Base-by-base conservation (phyloP, 257 asterid genomes). In the Primulina eburnea region DNA sequence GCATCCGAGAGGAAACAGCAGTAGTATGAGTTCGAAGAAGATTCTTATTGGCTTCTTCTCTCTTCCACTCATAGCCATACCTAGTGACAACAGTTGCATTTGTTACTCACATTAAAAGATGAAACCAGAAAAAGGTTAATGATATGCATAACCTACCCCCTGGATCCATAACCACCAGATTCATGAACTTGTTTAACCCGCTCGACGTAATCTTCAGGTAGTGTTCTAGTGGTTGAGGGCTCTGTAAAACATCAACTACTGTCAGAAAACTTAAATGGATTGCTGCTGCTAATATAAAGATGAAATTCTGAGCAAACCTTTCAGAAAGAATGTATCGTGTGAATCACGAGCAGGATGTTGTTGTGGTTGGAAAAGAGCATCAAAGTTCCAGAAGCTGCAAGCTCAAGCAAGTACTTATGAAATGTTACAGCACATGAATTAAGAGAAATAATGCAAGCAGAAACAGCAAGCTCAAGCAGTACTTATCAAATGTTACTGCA, bases 341-440 rank as follows among this genome's bases (percentile, higher is more conserved):
- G 99, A 94, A 88, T 94, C 97, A 73, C 99, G 97, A 65, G 99
- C 99, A 43, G 99, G 99, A 71, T 94, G 99, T 76, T 94, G 99
- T 62, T 94, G 97, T 12, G 97, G 97, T 86, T 94, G 99, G 88
- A 91, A 91, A 73, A 94, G 97, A n/a, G 96, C 95, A 67, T 94
- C 99, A 66, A 94, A 94, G 73, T 94, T 94, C 97, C 97, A 94
- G 85, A 86, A 94, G 83, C 97, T 93, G 83, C 78, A 87, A 67
- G 40, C 20, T 7, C 29, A 50, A 59, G 66, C 17, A 70, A 67
- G 70, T 69, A 67, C 2, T 37, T 50, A 56, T 14, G 40, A n/a
- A 43, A 65, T 32, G 17, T 18, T 38, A 65, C 24, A 33, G 34
- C 30, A 65, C 12, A 69, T 14, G 62, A 57, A 69, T 11, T 53